Evolutionary conservation across 2,329 filamentous ascomycete genomes (phyloP).

Genomic region (Penicillium janthinellum): DNA sequence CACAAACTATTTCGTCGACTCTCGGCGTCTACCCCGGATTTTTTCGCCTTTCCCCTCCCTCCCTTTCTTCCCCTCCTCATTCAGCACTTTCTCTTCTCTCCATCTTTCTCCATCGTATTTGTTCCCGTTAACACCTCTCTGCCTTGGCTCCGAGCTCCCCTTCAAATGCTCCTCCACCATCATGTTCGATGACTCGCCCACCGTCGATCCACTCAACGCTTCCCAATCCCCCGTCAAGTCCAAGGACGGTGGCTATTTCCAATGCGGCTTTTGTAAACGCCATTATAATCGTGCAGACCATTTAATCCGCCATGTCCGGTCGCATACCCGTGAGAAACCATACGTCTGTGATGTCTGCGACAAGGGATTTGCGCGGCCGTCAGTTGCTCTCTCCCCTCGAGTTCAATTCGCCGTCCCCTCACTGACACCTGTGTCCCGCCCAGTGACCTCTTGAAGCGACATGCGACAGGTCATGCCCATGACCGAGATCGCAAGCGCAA

Average conservation of each 20-base stretch:
- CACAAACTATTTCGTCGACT: background rate
- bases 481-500: slow-evolving; percentile 41
- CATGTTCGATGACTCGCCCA: slow-evolving; percentile 18
- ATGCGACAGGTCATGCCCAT: slow-evolving; percentile 42
- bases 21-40: slow-evolving; percentile 9
- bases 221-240: slow-evolving; percentile 14
- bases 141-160: background rate
- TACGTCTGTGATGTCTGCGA: slow-evolving; percentile 37
- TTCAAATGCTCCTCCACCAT: slow-evolving; percentile 3
- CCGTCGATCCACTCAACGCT: background rate
- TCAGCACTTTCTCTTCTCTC: background rate
- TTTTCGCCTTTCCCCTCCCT: background rate
- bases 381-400: slow-evolving; percentile 11
- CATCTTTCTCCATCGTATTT: background rate
- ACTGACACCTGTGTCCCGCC: background rate
- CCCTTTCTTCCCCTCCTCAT: background rate
- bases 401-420: background rate
- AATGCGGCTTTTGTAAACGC: slow-evolving; percentile 56
- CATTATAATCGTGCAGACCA: slow-evolving; percentile 57
- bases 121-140: background rate
- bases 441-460: slow-evolving; percentile 54
- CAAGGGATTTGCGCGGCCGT: slow-evolving; percentile 38
- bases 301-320: slow-evolving; percentile 56
- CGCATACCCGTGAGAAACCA: slow-evolving; percentile 40
- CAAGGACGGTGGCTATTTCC: slow-evolving; percentile 40